A percentile compares a stretch with the other conserved stretches of the same genome.
These are phyloP conservation scores for Podospora appendiculata DNA, from an alignment of 495 filamentous ascomycete genomes.

Conservation along the genomic window DNA sequence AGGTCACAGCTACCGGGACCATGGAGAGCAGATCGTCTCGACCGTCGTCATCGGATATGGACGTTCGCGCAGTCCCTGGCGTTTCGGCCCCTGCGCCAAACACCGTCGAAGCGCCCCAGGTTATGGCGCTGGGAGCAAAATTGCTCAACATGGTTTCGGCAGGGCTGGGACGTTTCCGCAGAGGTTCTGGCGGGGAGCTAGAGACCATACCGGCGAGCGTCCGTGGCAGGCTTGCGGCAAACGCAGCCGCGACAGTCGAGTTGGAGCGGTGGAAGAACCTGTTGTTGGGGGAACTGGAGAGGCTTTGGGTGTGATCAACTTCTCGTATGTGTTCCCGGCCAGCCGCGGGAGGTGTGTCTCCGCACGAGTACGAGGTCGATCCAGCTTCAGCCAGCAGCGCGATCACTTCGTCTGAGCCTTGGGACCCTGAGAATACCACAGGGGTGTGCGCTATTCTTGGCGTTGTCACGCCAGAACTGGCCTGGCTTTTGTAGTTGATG, in stretches of 20 bases:
- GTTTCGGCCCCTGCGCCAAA: constrained; percentile 37
- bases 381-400: constrained; percentile 42
- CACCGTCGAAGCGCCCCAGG: constrained; percentile 59
- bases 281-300: constrained; percentile 68
- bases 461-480: constrained; percentile 45
- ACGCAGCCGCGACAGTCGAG: constrained; percentile 52
- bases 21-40: constrained; percentile 33
- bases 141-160: constrained; percentile 58
- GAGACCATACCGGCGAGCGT: constrained; percentile 63
- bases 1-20: constrained; percentile 46
- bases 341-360: constrained; percentile 58
- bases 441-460: constrained; percentile 52
- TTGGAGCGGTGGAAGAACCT: constrained; percentile 42
- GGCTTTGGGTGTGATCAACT: constrained; percentile 41
- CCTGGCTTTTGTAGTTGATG: constrained; percentile 35
- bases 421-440: constrained; percentile 51
- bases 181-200: constrained; percentile 58
- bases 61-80: constrained; percentile 32
- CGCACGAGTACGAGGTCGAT: constrained; percentile 47
- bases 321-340: constrained; percentile 26
- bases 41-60: constrained; percentile 38
- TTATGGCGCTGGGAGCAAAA: constrained; percentile 50
- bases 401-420: constrained; percentile 46
- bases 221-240: constrained; percentile 65
- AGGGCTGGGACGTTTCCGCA: constrained; percentile 58